Evolutionary conservation across 345 rosid species (phyloP), one percentile per base, ranked within the genome.

Genomic region (Eucalyptus rudis): DNA sequence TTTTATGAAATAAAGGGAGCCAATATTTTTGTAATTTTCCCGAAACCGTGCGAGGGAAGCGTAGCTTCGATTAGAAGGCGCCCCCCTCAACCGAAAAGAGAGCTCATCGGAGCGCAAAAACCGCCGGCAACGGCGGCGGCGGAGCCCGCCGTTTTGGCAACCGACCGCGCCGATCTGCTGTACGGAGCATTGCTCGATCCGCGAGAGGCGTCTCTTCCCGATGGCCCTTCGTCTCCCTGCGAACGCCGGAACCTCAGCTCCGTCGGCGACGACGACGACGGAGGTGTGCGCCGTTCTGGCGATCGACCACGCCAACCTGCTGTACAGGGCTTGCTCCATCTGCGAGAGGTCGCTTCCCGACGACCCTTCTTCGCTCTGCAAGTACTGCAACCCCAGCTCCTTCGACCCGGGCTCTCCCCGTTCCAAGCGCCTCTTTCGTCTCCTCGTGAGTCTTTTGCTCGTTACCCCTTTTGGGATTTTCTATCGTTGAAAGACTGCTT

Each of bases 281-380:
- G 91, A 93, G 81, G 88, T 91, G 51, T 95, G 98, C 91, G 45
- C 96, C 52, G 88, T 95, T 59, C 85, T 97, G 16, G 94, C 93
- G 76, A 92, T 95, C 88, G 98, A 95, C 49, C 95, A 90, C 64
- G 87, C 87, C 33, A 92, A 91, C 64, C 94, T 94, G 86, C 94
- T 92, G 81, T 96, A 96, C 94, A 92, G 92, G 87, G 97, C 91
- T 25, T 96, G 98, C 89, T 93, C 96, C 47, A 59, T 91, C 54
- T 96, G 99, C 89, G 96, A 97, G 89, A 91, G 95, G 90, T 87
- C 96, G 10, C 94, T 96, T 49, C 96, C 98, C 8, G 93, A 91
- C 7, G 87, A 71, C 86, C 88, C 91, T 14, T 81, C 87, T 88
- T 87, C 92, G 22, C 33, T 86, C 17, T n/a, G 86, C 88, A 88